phyloP scores from a whole-genome alignment of 2,329 filamentous ascomycete species.

The Penicillium aurantiogriseum region DNA sequence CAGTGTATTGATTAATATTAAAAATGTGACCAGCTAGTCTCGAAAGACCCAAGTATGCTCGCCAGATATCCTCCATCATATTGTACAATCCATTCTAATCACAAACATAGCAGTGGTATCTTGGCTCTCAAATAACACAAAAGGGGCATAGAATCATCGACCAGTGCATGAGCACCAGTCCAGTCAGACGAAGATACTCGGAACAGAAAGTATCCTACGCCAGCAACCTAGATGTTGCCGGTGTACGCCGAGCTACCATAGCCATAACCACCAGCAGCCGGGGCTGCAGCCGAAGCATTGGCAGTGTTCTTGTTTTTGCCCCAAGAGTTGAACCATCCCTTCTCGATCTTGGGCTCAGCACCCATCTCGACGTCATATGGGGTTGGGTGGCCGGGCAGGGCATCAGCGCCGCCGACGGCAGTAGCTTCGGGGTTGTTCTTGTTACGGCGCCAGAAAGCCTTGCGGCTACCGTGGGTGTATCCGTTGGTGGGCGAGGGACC shows the following conservation, averaged over 20 bases:
- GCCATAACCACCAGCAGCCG: slow-evolving; percentile 27
- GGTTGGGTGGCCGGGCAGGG: slow-evolving; percentile 41
- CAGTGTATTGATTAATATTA: slow-evolving; percentile 7
- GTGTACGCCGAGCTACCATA: slow-evolving; percentile 36
- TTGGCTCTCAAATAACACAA: slow-evolving; percentile 13
- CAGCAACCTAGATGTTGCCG: slow-evolving; percentile 25
- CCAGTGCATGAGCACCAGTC: background rate
- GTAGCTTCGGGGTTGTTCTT: slow-evolving; percentile 44
- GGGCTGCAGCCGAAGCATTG: slow-evolving; percentile 1
- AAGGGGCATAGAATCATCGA: slow-evolving; percentile 21
- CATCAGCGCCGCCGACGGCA: slow-evolving; percentile 29
- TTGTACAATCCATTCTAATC: slow-evolving; percentile 14
- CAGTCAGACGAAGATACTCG: background rate
- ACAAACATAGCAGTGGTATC: slow-evolving; percentile 23
- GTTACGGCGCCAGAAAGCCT: slow-evolving; percentile 42
- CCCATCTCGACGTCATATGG: slow-evolving; percentile 40
- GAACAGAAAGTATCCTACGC: background rate
- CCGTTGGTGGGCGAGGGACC: slow-evolving; percentile 65
- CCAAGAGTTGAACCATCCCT: slow-evolving; percentile 22
- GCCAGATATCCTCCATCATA: slow-evolving; percentile 13
- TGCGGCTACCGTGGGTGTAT: slow-evolving; percentile 62
- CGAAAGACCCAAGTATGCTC: slow-evolving; percentile 1
- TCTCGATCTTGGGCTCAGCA: slow-evolving; percentile 18
- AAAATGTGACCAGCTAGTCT: background rate
- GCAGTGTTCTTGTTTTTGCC: slow-evolving; percentile 24